Conservation (phyloP, 1,139 yeast species). For the Wickerhamomyces sp. region DNA sequence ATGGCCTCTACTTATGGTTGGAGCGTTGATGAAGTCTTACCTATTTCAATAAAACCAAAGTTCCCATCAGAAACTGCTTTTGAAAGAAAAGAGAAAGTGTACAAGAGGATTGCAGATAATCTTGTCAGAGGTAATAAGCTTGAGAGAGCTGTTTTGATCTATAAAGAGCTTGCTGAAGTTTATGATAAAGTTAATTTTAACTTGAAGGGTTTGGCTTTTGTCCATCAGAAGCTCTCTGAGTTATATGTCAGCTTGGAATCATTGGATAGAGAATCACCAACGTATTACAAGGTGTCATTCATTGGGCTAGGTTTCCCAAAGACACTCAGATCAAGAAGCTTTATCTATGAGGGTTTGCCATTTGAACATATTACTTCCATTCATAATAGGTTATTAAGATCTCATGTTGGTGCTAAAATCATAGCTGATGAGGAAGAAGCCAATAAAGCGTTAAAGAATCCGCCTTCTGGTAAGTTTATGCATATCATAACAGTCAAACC, state of each 20-base stretch:
- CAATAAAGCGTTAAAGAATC: constrained; percentile 38
- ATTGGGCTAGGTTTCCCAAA: constrained; percentile 84
- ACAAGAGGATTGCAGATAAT: constrained; percentile 66
- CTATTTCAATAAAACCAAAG: constrained; percentile 59
- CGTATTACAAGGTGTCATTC: constrained; percentile 75
- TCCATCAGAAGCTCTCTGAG: constrained; percentile 64
- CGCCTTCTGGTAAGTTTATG: constrained; percentile 68
- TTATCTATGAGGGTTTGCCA: constrained; percentile 81
- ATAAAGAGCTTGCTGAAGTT: constrained; percentile 71
- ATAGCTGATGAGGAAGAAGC: constrained; percentile 66
- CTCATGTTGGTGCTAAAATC: constrained; percentile 81
- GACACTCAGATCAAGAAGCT: constrained; percentile 68
- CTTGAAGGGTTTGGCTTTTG: constrained; percentile 69
- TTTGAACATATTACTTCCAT: constrained; percentile 85
- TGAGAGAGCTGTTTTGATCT: constrained; percentile 74
- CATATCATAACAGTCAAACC: constrained; percentile 76
- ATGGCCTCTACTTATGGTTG: constrained; percentile 75
- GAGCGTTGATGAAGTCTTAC: constrained; percentile 57
- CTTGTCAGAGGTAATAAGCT: constrained; percentile 68
- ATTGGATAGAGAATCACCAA: constrained; percentile 69
- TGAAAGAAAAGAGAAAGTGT: constrained; percentile 73
- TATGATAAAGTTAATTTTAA: constrained; percentile 74
- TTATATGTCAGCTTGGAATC: constrained; percentile 65
- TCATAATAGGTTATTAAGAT: constrained; percentile 66
- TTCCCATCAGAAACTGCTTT: constrained; percentile 78